Evolutionary conservation across 768 basidiomycete species (phyloP).

Genomic region (Tricholoma furcatifolium): DNA sequence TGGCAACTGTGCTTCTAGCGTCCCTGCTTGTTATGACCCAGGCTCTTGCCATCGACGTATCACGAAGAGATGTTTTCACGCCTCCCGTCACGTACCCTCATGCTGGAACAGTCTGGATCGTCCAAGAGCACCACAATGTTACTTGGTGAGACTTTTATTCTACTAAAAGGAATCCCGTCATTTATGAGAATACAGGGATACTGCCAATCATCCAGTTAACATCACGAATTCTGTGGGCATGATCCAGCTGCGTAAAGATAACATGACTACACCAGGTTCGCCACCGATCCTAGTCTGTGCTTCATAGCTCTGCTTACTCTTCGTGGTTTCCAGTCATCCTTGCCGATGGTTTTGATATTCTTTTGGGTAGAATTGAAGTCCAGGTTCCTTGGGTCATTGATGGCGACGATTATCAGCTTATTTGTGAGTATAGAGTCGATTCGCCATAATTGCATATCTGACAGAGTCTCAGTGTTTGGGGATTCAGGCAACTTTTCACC

Average conservation of each 20-base stretch:
- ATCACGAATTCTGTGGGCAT: constrained; percentile 37
- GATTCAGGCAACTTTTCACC: constrained; percentile 46
- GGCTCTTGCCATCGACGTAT: constrained; percentile 1
- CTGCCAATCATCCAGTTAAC: constrained; percentile 28
- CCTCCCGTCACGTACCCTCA: constrained; percentile 33
- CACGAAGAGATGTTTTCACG: constrained; percentile 36
- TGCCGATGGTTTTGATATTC: constrained; percentile 24
- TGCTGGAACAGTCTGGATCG: constrained; percentile 32
- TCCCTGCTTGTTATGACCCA: constrained; percentile 2
- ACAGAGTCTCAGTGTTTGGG: constrained; percentile 46
- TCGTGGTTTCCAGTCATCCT: constrained; percentile 15
- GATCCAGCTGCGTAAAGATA: constrained; percentile 31
- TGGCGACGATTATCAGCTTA: constrained; percentile 24
- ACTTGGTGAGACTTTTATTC: constrained; percentile 31
- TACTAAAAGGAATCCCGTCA: constrained; percentile 13
- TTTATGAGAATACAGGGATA: constrained; percentile 21
- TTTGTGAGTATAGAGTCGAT: constrained; percentile 19
- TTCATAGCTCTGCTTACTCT: not conserved
- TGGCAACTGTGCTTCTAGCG: constrained; percentile 5
- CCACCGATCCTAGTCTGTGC: not conserved
- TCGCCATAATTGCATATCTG: not conserved
- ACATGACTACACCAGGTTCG: constrained; percentile 22
- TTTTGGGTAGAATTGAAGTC: constrained; percentile 23
- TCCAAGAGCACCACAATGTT: constrained; percentile 34
- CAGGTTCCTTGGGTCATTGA: constrained; percentile 23